phyloP scores from a whole-genome alignment of 768 basidiomycete genomes.

The Boletus bicolor region DNA sequence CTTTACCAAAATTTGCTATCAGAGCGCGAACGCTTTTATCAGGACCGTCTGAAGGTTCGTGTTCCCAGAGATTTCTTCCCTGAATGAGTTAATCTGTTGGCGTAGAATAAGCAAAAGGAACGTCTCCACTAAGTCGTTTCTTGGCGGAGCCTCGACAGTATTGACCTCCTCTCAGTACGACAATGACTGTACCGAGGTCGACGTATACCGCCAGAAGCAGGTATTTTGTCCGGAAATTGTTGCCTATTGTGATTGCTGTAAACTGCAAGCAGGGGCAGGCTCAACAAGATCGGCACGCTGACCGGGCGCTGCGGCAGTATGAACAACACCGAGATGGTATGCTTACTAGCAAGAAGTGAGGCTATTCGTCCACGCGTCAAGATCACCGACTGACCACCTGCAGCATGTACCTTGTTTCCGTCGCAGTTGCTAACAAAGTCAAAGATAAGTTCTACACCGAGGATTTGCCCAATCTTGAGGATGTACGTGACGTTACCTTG shows the following conservation, averaged over 20 bases:
- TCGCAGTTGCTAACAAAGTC: constrained; percentile 60
- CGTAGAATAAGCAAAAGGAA: constrained; percentile 34
- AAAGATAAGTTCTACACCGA: constrained; percentile 71
- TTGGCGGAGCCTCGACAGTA: background rate
- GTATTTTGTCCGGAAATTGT: constrained; percentile 27
- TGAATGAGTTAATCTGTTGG: constrained; percentile 4
- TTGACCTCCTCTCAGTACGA: constrained; percentile 56
- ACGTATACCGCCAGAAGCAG: constrained; percentile 77
- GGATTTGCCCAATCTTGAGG: constrained; percentile 65
- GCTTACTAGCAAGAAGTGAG: constrained; percentile 79
- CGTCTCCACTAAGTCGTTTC: background rate
- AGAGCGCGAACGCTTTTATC: constrained; percentile 66
- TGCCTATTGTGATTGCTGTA: background rate
- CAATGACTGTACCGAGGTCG: constrained; percentile 71
- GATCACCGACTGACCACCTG: background rate
- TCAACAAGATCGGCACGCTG: constrained; percentile 73
- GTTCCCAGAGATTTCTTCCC: background rate
- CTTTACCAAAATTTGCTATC: constrained; percentile 69
- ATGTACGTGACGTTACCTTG: constrained; percentile 47
- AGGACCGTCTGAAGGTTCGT: constrained; percentile 66
- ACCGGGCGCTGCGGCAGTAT: constrained; percentile 66
- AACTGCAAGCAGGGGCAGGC: constrained; percentile 51
- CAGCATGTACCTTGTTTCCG: constrained; percentile 71
- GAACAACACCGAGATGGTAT: constrained; percentile 77
- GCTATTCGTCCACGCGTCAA: background rate